phyloP scores from a whole-genome alignment of 1,284 basidiomycete species.

The Psilocybe mexicana region DNA sequence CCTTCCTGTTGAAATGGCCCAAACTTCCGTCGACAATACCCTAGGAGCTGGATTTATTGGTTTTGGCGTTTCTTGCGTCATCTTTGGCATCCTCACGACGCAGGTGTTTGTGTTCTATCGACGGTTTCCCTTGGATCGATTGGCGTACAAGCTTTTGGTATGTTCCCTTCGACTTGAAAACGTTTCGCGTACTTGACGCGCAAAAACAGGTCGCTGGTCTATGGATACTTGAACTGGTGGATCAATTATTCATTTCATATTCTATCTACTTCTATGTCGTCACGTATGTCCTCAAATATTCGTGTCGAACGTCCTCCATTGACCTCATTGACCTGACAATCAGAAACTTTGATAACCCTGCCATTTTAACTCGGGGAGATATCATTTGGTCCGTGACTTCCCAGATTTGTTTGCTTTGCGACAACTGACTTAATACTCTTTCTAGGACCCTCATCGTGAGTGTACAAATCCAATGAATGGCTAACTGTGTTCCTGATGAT shows the following conservation, averaged over 20 bases:
- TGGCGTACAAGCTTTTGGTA: constrained; percentile 56
- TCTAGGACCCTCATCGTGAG: constrained; percentile 50
- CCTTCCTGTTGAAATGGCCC: constrained; percentile 1
- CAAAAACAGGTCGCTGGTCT: constrained; percentile 42
- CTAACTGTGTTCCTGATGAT: neutral
- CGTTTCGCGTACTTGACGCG: neutral
- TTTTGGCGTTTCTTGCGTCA: constrained; percentile 52
- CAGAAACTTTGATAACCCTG: constrained; percentile 48
- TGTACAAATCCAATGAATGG: neutral
- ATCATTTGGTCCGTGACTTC: constrained; percentile 46
- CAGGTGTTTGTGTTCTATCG: constrained; percentile 57
- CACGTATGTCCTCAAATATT: constrained; percentile 34
- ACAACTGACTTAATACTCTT: neutral
- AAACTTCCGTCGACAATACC: constrained; percentile 44
- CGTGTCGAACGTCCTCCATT: neutral
- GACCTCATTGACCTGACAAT: neutral
- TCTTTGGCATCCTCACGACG: constrained; percentile 50
- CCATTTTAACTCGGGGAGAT: constrained; percentile 35
- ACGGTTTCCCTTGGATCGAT: constrained; percentile 54
- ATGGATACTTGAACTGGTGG: constrained; percentile 49
- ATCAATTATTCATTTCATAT: constrained; percentile 58
- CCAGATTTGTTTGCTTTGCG: neutral
- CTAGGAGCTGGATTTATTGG: constrained; percentile 61
- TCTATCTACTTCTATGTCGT: constrained; percentile 58
- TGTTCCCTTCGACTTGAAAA: constrained; percentile 24